phyloP scores from a whole-genome alignment of 78 protist genomes.

The Speleostelium caveatum region DNA sequence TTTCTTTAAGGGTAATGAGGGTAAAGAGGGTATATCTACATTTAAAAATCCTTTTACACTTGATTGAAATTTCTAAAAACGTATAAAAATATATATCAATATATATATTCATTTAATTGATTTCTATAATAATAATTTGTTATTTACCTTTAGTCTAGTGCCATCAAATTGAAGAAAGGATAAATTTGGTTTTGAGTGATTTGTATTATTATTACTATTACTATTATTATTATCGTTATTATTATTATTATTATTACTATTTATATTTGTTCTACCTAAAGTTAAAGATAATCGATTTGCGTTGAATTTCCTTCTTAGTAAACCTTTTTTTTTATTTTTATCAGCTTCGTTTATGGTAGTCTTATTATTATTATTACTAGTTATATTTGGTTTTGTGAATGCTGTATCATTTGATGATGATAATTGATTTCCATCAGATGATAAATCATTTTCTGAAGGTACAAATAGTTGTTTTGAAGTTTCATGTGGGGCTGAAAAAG shows the following conservation, averaged over 20 bases:
- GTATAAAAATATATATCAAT: too few relatives aligned
- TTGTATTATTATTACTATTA: neutral
- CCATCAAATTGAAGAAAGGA: conserved; percentile 18
- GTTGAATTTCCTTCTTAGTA: conserved; percentile 19
- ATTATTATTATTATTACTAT: conserved; percentile 1
- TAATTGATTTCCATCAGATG: neutral
- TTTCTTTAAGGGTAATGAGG: neutral
- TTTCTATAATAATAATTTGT: too few relatives aligned
- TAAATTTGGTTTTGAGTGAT: neutral
- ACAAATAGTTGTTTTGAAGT: neutral
- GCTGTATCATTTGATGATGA: neutral
- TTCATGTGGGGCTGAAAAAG: conserved; percentile 10
- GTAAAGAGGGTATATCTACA: conserved; percentile 12
- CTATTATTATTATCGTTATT: neutral
- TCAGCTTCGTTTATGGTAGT: neutral
- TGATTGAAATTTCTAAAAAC: conserved; percentile 15
- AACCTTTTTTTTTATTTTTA: conserved; percentile 26
- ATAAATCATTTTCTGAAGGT: neutral
- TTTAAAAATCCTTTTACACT: conserved; percentile 28
- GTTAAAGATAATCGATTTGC: conserved; percentile 65
- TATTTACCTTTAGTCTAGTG: conserved; percentile 25
- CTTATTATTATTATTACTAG: neutral
- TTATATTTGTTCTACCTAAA: conserved; percentile 7
- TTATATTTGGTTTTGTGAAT: neutral
- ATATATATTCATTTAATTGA: too few relatives aligned